Evolutionary conservation across 345 rosid genomes (phyloP).

Genomic region (Eucalyptus virginea): DNA sequence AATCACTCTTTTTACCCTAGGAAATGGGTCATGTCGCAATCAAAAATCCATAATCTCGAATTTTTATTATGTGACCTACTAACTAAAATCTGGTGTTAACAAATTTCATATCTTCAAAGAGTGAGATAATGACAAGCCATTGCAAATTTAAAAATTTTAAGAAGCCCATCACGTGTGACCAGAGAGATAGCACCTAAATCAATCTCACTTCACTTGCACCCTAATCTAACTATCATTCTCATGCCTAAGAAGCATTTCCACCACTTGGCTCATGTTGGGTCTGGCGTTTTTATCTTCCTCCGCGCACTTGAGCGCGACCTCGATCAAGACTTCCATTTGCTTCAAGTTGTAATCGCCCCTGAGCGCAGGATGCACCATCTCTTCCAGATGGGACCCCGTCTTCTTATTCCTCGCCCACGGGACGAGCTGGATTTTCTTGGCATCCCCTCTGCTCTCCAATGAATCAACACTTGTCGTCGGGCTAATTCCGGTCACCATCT

Average conservation of each 20-base stretch:
- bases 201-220: neutral
- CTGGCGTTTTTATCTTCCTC: slow-evolving; percentile 19
- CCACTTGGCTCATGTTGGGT: slow-evolving; percentile 20
- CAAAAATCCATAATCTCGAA: too few relatives aligned
- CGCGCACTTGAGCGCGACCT: slow-evolving; percentile 12
- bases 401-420: slow-evolving; percentile 6
- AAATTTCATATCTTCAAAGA: too few relatives aligned
- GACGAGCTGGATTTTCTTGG: slow-evolving; percentile 1
- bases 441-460: neutral
- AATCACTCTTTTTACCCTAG: too few relatives aligned
- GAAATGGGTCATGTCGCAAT: too few relatives aligned
- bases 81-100: too few relatives aligned
- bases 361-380: slow-evolving; percentile 5
- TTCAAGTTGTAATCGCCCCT: neutral
- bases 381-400: neutral
- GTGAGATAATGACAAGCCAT: too few relatives aligned
- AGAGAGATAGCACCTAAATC: too few relatives aligned
- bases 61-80: too few relatives aligned
- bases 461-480: neutral
- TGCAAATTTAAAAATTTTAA: too few relatives aligned
- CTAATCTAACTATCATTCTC: neutral
- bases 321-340: slow-evolving; percentile 2
- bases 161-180: neutral
- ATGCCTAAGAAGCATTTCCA: slow-evolving; percentile 2
- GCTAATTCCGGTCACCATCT: slow-evolving; percentile 15